These are phyloP conservation scores for Nakazawaea holstii DNA, from an alignment of 805 yeast genomes.

Conservation along the genomic window DNA sequence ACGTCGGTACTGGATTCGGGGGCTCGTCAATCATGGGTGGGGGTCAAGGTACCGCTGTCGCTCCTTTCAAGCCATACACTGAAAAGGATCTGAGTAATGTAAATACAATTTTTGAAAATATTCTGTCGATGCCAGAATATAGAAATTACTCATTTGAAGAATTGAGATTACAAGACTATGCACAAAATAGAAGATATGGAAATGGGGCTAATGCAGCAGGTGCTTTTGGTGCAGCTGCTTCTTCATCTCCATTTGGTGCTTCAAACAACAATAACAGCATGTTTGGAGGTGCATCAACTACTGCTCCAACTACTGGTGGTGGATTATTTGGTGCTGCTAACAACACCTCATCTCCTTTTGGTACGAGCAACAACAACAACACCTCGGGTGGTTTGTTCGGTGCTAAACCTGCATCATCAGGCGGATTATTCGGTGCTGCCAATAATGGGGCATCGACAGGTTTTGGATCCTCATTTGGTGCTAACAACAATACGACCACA, in stretches of 20 bases:
- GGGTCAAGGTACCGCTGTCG: conserved; percentile 64
- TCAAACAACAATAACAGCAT: conserved; percentile 20
- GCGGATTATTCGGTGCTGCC: conserved; percentile 29
- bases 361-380: conserved; percentile 17
- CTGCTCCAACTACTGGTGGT: conserved; percentile 20
- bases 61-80: conserved; percentile 61
- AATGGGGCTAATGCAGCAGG: conserved; percentile 32
- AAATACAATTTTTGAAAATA: conserved; percentile 60
- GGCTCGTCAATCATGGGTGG: conserved; percentile 25
- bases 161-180: conserved; percentile 83
- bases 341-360: conserved; percentile 18
- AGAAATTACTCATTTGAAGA: conserved; percentile 79
- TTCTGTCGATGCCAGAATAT: conserved; percentile 89
- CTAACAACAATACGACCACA: conserved; percentile 16
- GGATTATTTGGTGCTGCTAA: conserved; percentile 17
- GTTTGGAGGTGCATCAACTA: conserved; percentile 19
- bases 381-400: conserved; percentile 29
- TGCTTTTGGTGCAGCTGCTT: conserved; percentile 27
- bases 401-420: conserved; percentile 14
- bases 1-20: conserved; percentile 24
- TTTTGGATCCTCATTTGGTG: conserved; percentile 25
- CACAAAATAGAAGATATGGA: conserved; percentile 62
- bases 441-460: conserved; percentile 18
- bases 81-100: conserved; percentile 70
- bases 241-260: conserved; percentile 25